Evolutionary conservation across 441 rosid genomes (phyloP).

Genomic region (Mallotus japonicus): DNA sequence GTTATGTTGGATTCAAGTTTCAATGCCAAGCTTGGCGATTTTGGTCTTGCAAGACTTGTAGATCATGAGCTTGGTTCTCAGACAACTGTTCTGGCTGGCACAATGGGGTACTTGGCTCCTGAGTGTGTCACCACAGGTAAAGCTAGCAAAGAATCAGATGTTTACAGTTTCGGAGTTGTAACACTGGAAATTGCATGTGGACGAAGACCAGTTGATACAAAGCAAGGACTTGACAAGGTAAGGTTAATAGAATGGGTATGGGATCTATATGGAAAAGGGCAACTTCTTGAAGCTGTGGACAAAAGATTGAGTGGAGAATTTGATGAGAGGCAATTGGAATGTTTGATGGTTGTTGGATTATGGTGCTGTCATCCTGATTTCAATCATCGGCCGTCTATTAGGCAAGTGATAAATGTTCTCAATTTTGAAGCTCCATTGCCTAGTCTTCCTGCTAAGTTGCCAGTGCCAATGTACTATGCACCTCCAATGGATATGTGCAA

Average conservation of each 20-base stretch:
- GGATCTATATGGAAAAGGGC: constrained; percentile 57
- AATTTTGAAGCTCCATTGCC: constrained; percentile 54
- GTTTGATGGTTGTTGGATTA: constrained; percentile 53
- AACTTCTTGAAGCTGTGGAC: constrained; percentile 46
- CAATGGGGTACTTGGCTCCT: constrained; percentile 75
- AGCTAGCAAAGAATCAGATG: constrained; percentile 72
- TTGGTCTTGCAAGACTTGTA: constrained; percentile 68
- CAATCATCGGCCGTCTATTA: constrained; percentile 52
- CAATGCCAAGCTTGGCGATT: constrained; percentile 76
- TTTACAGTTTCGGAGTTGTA: constrained; percentile 69
- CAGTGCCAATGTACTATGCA: constrained; percentile 53
- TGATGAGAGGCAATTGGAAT: constrained; percentile 46
- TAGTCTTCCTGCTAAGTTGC: constrained; percentile 46
- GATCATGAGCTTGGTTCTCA: constrained; percentile 66
- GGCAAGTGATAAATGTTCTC: constrained; percentile 46
- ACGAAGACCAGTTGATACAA: constrained; percentile 47
- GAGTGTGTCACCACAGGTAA: constrained; percentile 75
- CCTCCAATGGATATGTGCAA: constrained; percentile 36
- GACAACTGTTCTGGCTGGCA: constrained; percentile 72
- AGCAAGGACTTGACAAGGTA: constrained; percentile 39
- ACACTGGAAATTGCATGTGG: constrained; percentile 65
- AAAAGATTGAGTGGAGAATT: constrained; percentile 32
- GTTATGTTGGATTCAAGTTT: constrained; percentile 67
- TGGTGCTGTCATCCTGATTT: constrained; percentile 81
- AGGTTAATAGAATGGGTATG: constrained; percentile 68